These are phyloP conservation scores for Fusarium sp. DNA, from an alignment of 2,329 filamentous ascomycete genomes.

Conservation along the genomic window DNA sequence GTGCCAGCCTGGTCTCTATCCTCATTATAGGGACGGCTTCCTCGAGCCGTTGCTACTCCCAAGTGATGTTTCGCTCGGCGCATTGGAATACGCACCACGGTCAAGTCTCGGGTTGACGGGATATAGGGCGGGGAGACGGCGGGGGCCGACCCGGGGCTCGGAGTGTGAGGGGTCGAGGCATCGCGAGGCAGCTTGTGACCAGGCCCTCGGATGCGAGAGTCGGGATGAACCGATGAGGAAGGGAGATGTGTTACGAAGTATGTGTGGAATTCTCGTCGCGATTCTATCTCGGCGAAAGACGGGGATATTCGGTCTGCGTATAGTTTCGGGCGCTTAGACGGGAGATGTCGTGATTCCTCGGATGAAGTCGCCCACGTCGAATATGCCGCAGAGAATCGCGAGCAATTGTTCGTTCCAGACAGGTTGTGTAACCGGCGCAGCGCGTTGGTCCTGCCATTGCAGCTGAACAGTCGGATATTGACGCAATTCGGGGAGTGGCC, in stretches of 20 bases:
- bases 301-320: constrained; percentile 12
- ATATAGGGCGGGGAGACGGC: constrained; percentile 71
- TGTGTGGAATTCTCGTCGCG: constrained; percentile 79
- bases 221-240: constrained; percentile 91
- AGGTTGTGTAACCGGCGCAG: constrained; percentile 5
- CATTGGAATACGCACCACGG: constrained; percentile 93
- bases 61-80: constrained; percentile 97
- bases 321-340: constrained; percentile 19
- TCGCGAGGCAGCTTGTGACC: constrained; percentile 90
- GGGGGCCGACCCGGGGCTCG: constrained; percentile 65
- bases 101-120: constrained; percentile 76
- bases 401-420: neutral
- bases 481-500: constrained; percentile 20
- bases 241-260: constrained; percentile 98
- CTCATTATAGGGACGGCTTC: constrained; percentile 90
- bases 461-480: neutral
- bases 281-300: constrained; percentile 15
- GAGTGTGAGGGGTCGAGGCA: constrained; percentile 82
- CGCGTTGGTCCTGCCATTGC: constrained; percentile 2
- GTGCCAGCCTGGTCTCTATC: constrained; percentile 95
- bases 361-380: constrained; percentile 15
- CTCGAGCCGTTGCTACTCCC: constrained; percentile 81
- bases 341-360: constrained; percentile 21
- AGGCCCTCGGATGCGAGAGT: constrained; percentile 75
- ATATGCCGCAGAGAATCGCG: neutral